phyloP scores from a whole-genome alignment of 2,329 filamentous ascomycete genomes.

The Fusarium piperis region DNA sequence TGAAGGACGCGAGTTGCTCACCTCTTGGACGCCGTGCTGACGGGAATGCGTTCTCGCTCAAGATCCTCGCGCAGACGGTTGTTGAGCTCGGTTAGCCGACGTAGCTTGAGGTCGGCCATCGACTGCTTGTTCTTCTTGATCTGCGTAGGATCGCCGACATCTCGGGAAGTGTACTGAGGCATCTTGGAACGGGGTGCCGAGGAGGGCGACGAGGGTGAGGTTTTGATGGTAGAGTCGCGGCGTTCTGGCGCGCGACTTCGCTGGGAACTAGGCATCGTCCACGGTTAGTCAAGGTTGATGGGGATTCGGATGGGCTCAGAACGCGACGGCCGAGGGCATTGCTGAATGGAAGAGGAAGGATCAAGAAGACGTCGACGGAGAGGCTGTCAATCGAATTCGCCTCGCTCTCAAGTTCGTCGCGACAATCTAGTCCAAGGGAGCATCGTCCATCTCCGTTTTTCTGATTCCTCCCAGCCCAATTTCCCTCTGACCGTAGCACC shows the following conservation, averaged over 20 bases:
- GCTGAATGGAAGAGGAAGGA: constrained; percentile 1
- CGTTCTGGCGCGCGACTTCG: constrained; percentile 20
- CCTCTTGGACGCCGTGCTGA: constrained; percentile 92
- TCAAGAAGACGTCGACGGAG: constrained; percentile 2
- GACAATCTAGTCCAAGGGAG: constrained; percentile 18
- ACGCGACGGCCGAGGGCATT: constrained; percentile 10
- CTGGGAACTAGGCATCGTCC: constrained; percentile 29
- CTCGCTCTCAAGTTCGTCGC: constrained; percentile 17
- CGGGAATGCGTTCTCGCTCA: constrained; percentile 92
- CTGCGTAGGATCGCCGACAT: constrained; percentile 73
- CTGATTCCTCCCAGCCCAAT: constrained; percentile 16
- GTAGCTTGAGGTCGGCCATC: constrained; percentile 98
- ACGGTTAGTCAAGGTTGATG: constrained; percentile 24
- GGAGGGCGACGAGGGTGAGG: constrained; percentile 15
- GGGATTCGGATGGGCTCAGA: constrained; percentile 1
- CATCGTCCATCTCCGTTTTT: constrained; percentile 23
- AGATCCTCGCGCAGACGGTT: constrained; percentile 94
- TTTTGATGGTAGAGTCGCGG: constrained; percentile 22
- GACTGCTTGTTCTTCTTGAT: constrained; percentile 96
- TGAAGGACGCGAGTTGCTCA: constrained; percentile 53
- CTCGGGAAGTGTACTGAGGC: constrained; percentile 74
- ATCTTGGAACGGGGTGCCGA: constrained; percentile 54
- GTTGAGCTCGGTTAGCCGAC: constrained; percentile 96
- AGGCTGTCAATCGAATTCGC: constrained; percentile 18
- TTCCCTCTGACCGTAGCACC: constrained; percentile 12